phyloP scores from a whole-genome alignment of 768 basidiomycete genomes.

The Lactifluus piperatus region DNA sequence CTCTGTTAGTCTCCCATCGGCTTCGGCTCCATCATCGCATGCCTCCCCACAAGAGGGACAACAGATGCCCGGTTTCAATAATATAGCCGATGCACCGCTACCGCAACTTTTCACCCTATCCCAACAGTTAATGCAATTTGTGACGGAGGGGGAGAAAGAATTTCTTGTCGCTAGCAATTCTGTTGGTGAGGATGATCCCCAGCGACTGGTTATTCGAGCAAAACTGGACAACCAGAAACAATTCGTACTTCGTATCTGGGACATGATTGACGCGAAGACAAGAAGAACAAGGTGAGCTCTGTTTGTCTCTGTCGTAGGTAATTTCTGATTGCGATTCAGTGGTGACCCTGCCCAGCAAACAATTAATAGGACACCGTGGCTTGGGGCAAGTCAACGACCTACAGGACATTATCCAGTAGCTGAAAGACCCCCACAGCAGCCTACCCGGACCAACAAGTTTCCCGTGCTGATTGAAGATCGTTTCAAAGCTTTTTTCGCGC shows the following conservation, averaged over 20 bases:
- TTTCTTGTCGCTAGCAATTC: neutral
- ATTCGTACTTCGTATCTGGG: neutral
- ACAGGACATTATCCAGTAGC: neutral
- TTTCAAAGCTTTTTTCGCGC: neutral
- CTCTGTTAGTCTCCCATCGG: neutral
- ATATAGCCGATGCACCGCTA: neutral
- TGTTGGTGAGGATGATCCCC: neutral
- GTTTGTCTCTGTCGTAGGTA: neutral
- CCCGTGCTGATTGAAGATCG: neutral
- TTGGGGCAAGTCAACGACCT: neutral
- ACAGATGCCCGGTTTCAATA: neutral
- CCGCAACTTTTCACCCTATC: neutral
- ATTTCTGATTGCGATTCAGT: neutral
- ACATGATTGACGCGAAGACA: neutral
- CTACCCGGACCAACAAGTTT: neutral
- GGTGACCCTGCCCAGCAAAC: slow-evolving; percentile 9
- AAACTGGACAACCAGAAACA: slow-evolving; percentile 1
- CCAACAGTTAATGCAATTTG: neutral
- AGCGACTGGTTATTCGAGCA: slow-evolving; percentile 2
- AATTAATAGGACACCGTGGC: neutral
- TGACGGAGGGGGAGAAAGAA: slow-evolving; percentile 4
- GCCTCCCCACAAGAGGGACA: neutral
- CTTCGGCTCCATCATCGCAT: slow-evolving; percentile 3
- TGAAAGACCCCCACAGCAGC: slow-evolving; percentile 5
- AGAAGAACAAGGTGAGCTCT: neutral